These are phyloP conservation scores for Stellera chamaejasme DNA, from an alignment of 345 rosid genomes.

Conservation along the genomic window DNA sequence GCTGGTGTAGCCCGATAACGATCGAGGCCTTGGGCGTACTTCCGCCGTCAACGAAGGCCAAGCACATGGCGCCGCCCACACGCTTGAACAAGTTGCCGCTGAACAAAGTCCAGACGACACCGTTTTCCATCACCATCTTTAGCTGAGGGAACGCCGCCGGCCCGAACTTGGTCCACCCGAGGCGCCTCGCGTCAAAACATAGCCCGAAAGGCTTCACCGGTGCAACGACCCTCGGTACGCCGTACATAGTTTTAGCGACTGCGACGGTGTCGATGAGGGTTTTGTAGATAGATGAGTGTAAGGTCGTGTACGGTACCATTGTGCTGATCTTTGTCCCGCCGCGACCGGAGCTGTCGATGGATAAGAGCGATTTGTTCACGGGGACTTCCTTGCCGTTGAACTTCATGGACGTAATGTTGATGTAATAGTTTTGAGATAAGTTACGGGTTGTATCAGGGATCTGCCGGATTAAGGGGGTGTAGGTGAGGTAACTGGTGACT, in stretches of 20 bases:
- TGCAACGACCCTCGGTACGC: background rate
- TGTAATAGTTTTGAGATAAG: background rate
- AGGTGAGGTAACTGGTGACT: too few relatives aligned
- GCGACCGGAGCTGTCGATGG: conserved; percentile 20
- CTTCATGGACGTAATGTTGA: conserved; percentile 8
- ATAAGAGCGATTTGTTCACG: conserved; percentile 22
- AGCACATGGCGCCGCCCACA: conserved; percentile 1
- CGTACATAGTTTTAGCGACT: too few relatives aligned
- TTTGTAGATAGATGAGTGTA: conserved; percentile 6
- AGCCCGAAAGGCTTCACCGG: background rate
- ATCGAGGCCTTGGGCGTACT: conserved; percentile 1
- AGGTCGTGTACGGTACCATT: conserved; percentile 17
- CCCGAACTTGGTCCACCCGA: background rate
- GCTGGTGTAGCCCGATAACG: conserved; percentile 3
- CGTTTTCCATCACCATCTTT: conserved; percentile 4
- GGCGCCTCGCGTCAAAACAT: background rate
- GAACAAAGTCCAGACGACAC: conserved; percentile 7
- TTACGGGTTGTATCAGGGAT: too few relatives aligned
- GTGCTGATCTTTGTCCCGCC: conserved; percentile 52
- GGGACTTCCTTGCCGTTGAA: conserved; percentile 25
- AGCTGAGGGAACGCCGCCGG: conserved; percentile 4
- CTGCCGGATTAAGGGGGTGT: too few relatives aligned
- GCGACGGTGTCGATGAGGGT: too few relatives aligned
- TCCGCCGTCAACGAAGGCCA: conserved; percentile 13
- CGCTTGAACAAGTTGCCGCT: conserved; percentile 8